Evolutionary conservation across 2,329 filamentous ascomycete genomes (phyloP).

Genomic region (Ceratocystis papillata): DNA sequence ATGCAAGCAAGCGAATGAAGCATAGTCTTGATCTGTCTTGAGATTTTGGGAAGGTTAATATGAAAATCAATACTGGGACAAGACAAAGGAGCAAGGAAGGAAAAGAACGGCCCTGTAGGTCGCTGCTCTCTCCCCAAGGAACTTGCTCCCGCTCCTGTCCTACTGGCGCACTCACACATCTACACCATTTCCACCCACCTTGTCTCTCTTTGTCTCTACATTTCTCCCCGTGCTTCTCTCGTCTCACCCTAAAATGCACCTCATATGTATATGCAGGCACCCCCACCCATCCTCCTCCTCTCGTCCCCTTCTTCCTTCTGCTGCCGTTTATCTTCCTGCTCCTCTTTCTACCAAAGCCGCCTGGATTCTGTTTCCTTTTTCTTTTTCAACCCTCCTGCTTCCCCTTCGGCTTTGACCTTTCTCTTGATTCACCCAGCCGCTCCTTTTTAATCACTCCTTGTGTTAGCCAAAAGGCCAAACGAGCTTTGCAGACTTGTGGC

Average conservation of each 20-base stretch:
- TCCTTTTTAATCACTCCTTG: neutral
- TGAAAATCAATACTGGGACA: neutral
- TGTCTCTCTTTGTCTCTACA: conserved; percentile 3
- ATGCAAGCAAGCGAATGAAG: conserved; percentile 10
- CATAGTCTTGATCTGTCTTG: neutral
- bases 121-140: neutral
- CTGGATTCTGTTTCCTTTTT: neutral
- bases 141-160: neutral
- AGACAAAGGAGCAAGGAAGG: conserved; percentile 9
- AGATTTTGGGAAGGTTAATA: neutral
- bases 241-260: conserved; percentile 7
- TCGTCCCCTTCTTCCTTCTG: neutral
- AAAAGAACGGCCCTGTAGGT: conserved; percentile 1
- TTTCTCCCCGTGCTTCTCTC: neutral
- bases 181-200: neutral
- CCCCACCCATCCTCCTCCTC: conserved; percentile 13
- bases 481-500: neutral
- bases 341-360: neutral
- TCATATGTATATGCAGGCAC: conserved; percentile 11
- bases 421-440: neutral
- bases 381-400: neutral
- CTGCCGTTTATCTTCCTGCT: neutral
- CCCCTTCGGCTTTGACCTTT: neutral
- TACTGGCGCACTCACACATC: neutral
- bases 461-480: neutral